A percentile compares a stretch with the other conserved stretches of the same genome.
Evolutionary conservation across 2,329 filamentous ascomycete species (phyloP).

Genomic region (Sarocladiaceae sp.): DNA sequence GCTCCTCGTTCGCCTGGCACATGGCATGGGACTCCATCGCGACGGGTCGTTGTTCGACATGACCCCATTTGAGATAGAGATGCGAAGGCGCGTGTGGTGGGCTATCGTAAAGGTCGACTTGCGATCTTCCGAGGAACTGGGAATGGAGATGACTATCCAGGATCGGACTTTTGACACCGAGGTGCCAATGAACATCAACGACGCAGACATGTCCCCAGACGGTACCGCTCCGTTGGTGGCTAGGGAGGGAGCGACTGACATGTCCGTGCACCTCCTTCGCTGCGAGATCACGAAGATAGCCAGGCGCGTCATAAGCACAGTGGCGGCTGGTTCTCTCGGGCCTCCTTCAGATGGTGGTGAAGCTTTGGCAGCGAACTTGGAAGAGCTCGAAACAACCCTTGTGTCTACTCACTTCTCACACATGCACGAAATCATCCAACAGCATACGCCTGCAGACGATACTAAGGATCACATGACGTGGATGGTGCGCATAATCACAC

Average conservation of each 20-base stretch:
- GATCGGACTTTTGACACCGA: constrained; percentile 39
- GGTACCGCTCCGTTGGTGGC: constrained; percentile 41
- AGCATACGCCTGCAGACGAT: constrained; percentile 33
- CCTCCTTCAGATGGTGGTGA: background rate
- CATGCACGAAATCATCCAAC: constrained; percentile 49
- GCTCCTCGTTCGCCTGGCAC: constrained; percentile 50
- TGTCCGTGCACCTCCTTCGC: constrained; percentile 40
- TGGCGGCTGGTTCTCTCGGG: constrained; percentile 18
- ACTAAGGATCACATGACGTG: constrained; percentile 52
- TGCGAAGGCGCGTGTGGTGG: constrained; percentile 56
- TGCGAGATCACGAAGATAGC: constrained; percentile 43
- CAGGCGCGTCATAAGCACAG: constrained; percentile 27
- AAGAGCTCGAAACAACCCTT: constrained; percentile 34
- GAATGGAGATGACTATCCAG: constrained; percentile 37
- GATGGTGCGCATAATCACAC: constrained; percentile 61
- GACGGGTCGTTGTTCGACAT: constrained; percentile 46
- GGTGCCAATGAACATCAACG: constrained; percentile 45
- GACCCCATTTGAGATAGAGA: constrained; percentile 52
- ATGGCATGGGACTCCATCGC: constrained; percentile 54
- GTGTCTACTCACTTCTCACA: constrained; percentile 41
- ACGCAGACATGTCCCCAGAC: constrained; percentile 38
- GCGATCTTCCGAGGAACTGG: constrained; percentile 47
- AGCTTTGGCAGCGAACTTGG: background rate
- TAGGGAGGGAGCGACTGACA: constrained; percentile 45
- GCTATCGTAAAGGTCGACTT: constrained; percentile 52